Base-by-base conservation (phyloP, 495 filamentous ascomycete genomes). In the Lasiosphaeriaceae sp. region DNA sequence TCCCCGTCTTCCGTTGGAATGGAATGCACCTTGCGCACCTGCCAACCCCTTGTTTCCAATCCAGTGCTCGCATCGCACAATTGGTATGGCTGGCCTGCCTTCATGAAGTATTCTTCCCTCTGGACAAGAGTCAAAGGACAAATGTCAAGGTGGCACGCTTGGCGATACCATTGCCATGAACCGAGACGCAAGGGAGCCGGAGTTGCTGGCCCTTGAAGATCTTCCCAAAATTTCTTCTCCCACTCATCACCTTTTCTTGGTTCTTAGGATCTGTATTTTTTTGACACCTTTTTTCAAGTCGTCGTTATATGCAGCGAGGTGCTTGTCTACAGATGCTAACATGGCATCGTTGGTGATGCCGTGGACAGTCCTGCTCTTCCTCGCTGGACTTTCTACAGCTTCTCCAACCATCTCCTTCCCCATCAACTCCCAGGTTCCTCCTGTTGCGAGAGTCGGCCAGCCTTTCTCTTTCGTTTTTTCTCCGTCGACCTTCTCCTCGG, bases 351-450 rank as follows among this genome's bases (percentile, higher is more conserved):
- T 17, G 19, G 11, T 23, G 12, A 39, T 45, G 9, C 11, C 26
- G 3, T 63, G 52, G 58, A 23, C 52, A n/a, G 29, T 57, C 26
- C 3, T 31, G 17, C 39, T 70, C 17, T 22, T 66, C 12, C 41
- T 70, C 21, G 39, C 46, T 14, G 12, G 44, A 20, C 46, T 62
- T 19, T 73, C 75, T 17, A 59, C 65, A 49, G 82, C 82, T 45
- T 68, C 60, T 29, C 76, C 80, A 52, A 57, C 66, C 53, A 74
- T 86, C 49, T 80, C 81, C 35, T 86, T 90, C 50, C 87, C 87
- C 0, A 77, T 92, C 60, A 90, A 91, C 68, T 79, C 87, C 5
- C 89, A 94, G 65, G 77, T 91, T 11, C 89, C 89, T 37, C 86
- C 86, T 3, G 85, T 90, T 50, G 90, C 88, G 3, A 81, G 86